A percentile compares a stretch with the other conserved stretches of the same genome.
phyloP scores from a whole-genome alignment of 768 basidiomycete species.

The Kwoniella shandongensis region DNA sequence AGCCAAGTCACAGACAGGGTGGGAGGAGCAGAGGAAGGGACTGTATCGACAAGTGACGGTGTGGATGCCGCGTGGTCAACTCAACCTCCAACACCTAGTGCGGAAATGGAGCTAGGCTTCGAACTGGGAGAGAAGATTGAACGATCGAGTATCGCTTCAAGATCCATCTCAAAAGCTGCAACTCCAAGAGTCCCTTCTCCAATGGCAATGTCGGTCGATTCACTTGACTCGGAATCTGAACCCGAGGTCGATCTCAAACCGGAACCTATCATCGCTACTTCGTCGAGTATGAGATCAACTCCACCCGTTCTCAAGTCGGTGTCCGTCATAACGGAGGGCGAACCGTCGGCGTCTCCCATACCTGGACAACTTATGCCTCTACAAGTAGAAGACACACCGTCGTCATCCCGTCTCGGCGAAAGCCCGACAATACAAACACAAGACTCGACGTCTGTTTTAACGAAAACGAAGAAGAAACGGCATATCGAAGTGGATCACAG shows the following conservation, averaged over 20 bases:
- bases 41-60: not conserved
- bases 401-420: not conserved
- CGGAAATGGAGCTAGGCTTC: not conserved
- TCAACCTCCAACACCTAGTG: no score
- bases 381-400: not conserved
- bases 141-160: not conserved
- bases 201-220: not conserved
- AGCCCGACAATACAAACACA: not conserved
- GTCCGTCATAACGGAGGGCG: no score
- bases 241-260: not conserved
- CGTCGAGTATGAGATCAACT: not conserved
- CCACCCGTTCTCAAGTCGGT: not conserved
- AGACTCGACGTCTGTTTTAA: not conserved
- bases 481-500: not conserved
- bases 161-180: not conserved
- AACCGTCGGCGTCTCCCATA: no score
- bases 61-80: not conserved
- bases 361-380: no score
- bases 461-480: conserved; percentile 4
- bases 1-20: not conserved
- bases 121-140: conserved; percentile 11
- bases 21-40: not conserved
- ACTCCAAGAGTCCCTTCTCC: not conserved
- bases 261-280: not conserved
- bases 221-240: not conserved